phyloP scores from a whole-genome alignment of 2,329 filamentous ascomycete genomes.

The Ophiostoma sp. region DNA sequence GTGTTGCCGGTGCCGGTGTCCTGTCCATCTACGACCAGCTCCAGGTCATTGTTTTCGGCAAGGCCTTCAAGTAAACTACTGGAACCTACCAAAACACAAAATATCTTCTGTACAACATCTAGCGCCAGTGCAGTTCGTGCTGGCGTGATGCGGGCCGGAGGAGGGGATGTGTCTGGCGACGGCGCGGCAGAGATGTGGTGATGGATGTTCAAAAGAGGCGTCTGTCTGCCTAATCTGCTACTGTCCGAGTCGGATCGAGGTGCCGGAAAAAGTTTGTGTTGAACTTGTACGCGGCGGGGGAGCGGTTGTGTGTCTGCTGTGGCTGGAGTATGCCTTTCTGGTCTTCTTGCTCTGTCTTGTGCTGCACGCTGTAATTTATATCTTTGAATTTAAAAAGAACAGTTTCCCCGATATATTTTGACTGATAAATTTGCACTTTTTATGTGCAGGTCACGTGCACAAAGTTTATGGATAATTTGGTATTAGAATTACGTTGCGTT shows the following conservation, averaged over 20 bases:
- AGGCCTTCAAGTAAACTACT: conserved; percentile 76
- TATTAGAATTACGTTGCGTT: neutral
- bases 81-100: conserved; percentile 42
- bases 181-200: neutral
- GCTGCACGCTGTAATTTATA: conserved; percentile 52
- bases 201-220: neutral
- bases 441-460: conserved; percentile 1
- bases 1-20: conserved; percentile 99
- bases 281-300: conserved; percentile 17
- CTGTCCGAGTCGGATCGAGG: neutral
- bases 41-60: conserved; percentile 98
- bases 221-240: neutral
- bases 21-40: conserved; percentile 99
- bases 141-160: conserved; percentile 4
- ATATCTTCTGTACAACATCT: conserved; percentile 5
- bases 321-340: conserved; percentile 13
- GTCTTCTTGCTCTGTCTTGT: conserved; percentile 16
- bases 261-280: conserved; percentile 17
- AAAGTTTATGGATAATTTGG: neutral
- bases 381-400: conserved; percentile 41
- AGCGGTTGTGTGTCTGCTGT: conserved; percentile 20
- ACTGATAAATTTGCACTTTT: conserved; percentile 14
- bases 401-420: conserved; percentile 40
- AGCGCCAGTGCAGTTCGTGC: neutral
- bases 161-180: neutral